Evolutionary conservation across 352 stramenopile genomes (phyloP), one percentile per base, ranked within the genome.

Genomic region (Peronosclerospora sorghi): DNA sequence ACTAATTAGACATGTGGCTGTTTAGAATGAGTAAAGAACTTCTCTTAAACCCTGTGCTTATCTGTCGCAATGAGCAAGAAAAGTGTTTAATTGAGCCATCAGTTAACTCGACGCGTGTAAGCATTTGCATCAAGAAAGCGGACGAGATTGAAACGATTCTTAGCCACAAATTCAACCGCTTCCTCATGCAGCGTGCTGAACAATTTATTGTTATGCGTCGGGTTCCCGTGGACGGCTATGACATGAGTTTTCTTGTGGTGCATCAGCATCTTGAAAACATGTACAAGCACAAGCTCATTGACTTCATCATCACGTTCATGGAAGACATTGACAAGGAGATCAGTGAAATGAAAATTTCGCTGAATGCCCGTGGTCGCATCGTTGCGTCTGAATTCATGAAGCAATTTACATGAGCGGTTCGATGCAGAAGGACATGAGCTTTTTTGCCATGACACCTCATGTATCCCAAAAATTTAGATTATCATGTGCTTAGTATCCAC

Each of bases 221-320:
- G 26, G 91, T 96, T 48, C 62, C 86, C 10, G 66, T 95, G 26
- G 74, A 89, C 30, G 92, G 87, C 52, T 98, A 97, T 67, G 80
- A 96, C 58, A 96, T 98, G 62, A 97, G 87, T 57, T 97, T 98
- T 51, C 66, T 98, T 15, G 79, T 98, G 35, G 94, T 91, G 19
- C 84, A 97, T 57, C 82, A 81, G 53, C 87, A 97, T 54, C 62
- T 97, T 32, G 93, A 97, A 62, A 89, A 86, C 48, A 78, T 97
- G 68, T 96, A 95, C 80, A 97, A 97, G 63, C 86, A 97, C 67
- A 97, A 97, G 67, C 69, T 98, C 35, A 92, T 98, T 41, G 86
- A 97, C 64, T 98, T 98, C 52, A 92, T 98, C 62, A 96, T 98
- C 57, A 81, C 94, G 54, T 98, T 98, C 68, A 97, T 98, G 92